These are phyloP conservation scores for Paecilomyces variotii DNA, from an alignment of 2,329 filamentous ascomycete genomes.

Conservation along the genomic window DNA sequence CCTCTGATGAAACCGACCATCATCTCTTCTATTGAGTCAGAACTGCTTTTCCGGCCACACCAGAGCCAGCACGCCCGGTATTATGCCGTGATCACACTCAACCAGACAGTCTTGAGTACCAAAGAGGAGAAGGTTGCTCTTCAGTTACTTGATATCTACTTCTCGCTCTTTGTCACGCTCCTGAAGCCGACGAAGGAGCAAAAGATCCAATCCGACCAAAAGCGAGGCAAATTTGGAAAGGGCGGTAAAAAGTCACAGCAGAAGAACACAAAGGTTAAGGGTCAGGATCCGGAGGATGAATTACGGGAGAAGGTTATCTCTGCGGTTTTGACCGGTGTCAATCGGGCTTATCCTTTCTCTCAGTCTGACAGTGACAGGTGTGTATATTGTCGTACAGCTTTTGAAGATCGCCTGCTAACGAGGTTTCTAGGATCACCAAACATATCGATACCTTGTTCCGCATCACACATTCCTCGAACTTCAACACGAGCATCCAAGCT, in stretches of 20 bases:
- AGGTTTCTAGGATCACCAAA: slow-evolving; percentile 57
- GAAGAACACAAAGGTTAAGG: slow-evolving; percentile 32
- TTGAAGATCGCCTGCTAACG: slow-evolving; percentile 13
- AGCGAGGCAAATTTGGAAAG: slow-evolving; percentile 30
- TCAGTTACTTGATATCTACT: slow-evolving; percentile 82
- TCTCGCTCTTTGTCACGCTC: slow-evolving; percentile 74
- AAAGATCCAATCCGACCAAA: slow-evolving; percentile 27
- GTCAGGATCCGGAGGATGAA: slow-evolving; percentile 51
- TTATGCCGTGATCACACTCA: slow-evolving; percentile 91
- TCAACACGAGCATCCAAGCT: slow-evolving; percentile 96
- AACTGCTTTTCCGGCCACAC: slow-evolving; percentile 77
- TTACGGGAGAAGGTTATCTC: slow-evolving; percentile 86
- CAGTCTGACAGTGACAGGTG: slow-evolving; percentile 68
- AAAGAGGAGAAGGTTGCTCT: slow-evolving; percentile 77
- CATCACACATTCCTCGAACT: slow-evolving; percentile 95
- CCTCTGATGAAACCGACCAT: slow-evolving; percentile 91
- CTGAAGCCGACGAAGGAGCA: slow-evolving; percentile 54
- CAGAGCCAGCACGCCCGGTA: slow-evolving; percentile 87
- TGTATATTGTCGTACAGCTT: slow-evolving; percentile 17
- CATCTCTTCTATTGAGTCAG: slow-evolving; percentile 74
- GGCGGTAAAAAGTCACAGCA: slow-evolving; percentile 44
- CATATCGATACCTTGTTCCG: slow-evolving; percentile 92
- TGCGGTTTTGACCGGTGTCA: slow-evolving; percentile 85
- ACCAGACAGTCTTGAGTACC: slow-evolving; percentile 84
- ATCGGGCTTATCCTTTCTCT: slow-evolving; percentile 90